Conservation (phyloP, 148 eudicot genomes). For the Cornus suecica region DNA sequence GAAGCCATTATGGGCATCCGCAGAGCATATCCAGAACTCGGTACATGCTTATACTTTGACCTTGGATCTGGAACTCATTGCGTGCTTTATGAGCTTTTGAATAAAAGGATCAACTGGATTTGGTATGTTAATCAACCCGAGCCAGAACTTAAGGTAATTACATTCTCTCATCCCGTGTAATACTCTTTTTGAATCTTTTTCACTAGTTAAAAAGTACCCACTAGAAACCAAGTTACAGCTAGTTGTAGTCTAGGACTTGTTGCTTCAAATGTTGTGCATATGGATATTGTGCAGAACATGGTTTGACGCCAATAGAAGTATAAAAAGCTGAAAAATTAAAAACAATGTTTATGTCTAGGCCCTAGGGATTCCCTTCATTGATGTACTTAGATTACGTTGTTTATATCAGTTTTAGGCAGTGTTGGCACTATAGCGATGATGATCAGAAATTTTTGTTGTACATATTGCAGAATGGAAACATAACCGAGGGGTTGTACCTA, state of each 20-base stretch:
- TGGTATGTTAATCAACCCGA: slow-evolving; percentile 82
- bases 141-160: slow-evolving; percentile 60
- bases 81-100: slow-evolving; percentile 63
- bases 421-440: not conserved
- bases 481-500: not conserved
- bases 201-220: not conserved
- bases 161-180: not conserved
- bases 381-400: not conserved
- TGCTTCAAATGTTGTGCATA: not conserved
- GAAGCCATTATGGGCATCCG: slow-evolving; percentile 43
- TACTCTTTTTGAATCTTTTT: not conserved
- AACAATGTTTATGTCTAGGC: not conserved
- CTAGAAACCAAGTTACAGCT: not conserved
- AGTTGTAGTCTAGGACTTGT: not conserved
- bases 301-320: not conserved
- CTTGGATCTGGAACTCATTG: slow-evolving; percentile 49
- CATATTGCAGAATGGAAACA: not conserved
- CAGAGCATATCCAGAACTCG: slow-evolving; percentile 63
- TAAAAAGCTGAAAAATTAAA: not conserved
- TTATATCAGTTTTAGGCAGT: not conserved
- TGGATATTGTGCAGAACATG: not conserved
- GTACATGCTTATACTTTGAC: slow-evolving; percentile 68
- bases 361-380: not conserved
- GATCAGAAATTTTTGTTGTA: not conserved
- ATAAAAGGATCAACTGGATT: slow-evolving; percentile 78